phyloP scores from a whole-genome alignment of 306 rosid species.

The Myrica gale region DNA sequence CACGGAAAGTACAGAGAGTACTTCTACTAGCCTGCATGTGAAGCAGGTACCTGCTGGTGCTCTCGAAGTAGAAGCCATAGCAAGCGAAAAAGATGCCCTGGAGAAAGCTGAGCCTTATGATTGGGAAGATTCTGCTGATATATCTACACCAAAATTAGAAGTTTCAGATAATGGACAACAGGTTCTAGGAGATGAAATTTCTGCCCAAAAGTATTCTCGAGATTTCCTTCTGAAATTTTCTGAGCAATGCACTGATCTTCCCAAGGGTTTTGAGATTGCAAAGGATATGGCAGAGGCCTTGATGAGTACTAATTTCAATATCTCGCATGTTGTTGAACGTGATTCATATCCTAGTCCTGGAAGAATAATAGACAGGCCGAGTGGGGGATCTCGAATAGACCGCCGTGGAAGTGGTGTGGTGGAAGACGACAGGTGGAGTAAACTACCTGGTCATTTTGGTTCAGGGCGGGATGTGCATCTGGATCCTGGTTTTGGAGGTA shows the following conservation, averaged over 20 bases:
- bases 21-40: constrained; percentile 28
- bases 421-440: constrained; percentile 82
- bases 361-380: constrained; percentile 54
- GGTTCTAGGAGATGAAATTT: constrained; percentile 35
- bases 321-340: constrained; percentile 49
- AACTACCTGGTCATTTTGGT: constrained; percentile 37
- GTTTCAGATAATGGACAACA: constrained; percentile 38
- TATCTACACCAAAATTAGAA: constrained; percentile 68
- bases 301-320: constrained; percentile 33
- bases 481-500: constrained; percentile 53
- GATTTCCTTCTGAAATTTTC: constrained; percentile 82
- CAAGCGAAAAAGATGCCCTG: constrained; percentile 36
- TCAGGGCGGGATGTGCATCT: constrained; percentile 52
- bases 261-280: constrained; percentile 55
- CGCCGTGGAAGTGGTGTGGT: constrained; percentile 59
- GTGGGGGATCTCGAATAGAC: constrained; percentile 63
- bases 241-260: constrained; percentile 59
- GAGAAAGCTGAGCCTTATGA: constrained; percentile 76
- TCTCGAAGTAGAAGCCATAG: constrained; percentile 34
- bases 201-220: constrained; percentile 66
- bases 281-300: constrained; percentile 53
- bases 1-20: constrained; percentile 48
- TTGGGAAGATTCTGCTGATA: constrained; percentile 97
- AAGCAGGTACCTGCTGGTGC: constrained; percentile 44
- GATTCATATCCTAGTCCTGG: constrained; percentile 73